A percentile compares a stretch with the other conserved stretches of the same genome.
Conservation (phyloP, 305 asterid genomes). For the Fraxinus angustifolia region DNA sequence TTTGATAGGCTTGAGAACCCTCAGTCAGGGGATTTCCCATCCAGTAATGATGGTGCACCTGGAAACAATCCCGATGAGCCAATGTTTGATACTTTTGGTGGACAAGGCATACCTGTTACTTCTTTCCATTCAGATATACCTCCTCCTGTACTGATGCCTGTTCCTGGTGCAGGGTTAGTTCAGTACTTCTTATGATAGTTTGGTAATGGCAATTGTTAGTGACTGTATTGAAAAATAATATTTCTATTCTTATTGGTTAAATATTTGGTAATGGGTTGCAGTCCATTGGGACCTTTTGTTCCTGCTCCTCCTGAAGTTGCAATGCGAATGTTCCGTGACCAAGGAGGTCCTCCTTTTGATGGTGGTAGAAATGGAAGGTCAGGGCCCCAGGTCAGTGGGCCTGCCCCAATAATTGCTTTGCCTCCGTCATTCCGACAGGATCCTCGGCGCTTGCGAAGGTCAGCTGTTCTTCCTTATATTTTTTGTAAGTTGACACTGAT, state of each 20-base stretch:
- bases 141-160: constrained; percentile 95
- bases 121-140: constrained; percentile 74
- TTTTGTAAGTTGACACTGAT: neutral
- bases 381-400: constrained; percentile 62
- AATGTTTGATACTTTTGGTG: constrained; percentile 81
- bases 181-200: neutral
- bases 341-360: constrained; percentile 90
- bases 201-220: neutral
- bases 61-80: constrained; percentile 74
- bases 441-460: constrained; percentile 95
- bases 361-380: constrained; percentile 80
- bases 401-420: constrained; percentile 70
- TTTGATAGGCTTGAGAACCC: constrained; percentile 70
- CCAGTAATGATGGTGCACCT: constrained; percentile 46
- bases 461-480: constrained; percentile 18
- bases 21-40: constrained; percentile 53
- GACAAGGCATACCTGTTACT: constrained; percentile 74
- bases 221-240: neutral
- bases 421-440: constrained; percentile 79
- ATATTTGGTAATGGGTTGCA: constrained; percentile 34
- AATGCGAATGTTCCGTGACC: constrained; percentile 92
- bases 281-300: constrained; percentile 96
- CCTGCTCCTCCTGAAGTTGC: constrained; percentile 99
- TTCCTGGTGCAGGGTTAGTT: constrained; percentile 98
- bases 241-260: constrained; percentile 13